phyloP scores from a whole-genome alignment of 352 stramenopile species.

The Phytopythium chamaehyphon region DNA sequence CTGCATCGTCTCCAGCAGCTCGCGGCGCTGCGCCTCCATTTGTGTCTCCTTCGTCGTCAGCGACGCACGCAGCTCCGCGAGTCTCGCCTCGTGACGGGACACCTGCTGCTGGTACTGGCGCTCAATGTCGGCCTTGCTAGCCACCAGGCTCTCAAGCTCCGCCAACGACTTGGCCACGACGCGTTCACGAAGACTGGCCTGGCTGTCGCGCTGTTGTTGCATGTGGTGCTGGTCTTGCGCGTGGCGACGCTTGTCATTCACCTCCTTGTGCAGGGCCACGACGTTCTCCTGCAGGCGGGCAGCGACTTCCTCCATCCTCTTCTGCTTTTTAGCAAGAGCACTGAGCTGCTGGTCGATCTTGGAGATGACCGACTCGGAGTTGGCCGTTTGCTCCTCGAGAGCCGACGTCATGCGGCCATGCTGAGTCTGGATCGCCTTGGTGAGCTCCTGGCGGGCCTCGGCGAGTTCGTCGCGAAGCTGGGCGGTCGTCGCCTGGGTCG shows the following conservation, averaged over 20 bases:
- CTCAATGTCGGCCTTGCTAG: conserved; percentile 44
- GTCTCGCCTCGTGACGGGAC: conserved; percentile 5
- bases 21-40: conserved; percentile 43
- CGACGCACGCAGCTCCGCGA: conserved; percentile 43
- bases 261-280: conserved; percentile 34
- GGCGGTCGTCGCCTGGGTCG: conserved; percentile 33
- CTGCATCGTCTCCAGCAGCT: conserved; percentile 53
- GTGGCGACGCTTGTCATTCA: conserved; percentile 23
- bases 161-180: conserved; percentile 35
- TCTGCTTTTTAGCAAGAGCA: conserved; percentile 49
- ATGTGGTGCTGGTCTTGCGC: conserved; percentile 24
- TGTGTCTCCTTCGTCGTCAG: conserved; percentile 43
- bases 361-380: conserved; percentile 4
- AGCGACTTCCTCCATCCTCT: conserved; percentile 47
- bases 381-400: conserved; percentile 58
- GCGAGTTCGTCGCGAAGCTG: conserved; percentile 49
- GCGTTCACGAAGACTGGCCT: conserved; percentile 32
- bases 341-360: conserved; percentile 53
- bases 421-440: conserved; percentile 47
- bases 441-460: conserved; percentile 53
- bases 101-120: conserved; percentile 36
- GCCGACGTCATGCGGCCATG: conserved; percentile 30
- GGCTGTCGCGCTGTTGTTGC: conserved; percentile 16
- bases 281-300: conserved; percentile 41
- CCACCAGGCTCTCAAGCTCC: conserved; percentile 37